Conservation (phyloP, 345 rosid genomes). For the Populus simonii region DNA sequence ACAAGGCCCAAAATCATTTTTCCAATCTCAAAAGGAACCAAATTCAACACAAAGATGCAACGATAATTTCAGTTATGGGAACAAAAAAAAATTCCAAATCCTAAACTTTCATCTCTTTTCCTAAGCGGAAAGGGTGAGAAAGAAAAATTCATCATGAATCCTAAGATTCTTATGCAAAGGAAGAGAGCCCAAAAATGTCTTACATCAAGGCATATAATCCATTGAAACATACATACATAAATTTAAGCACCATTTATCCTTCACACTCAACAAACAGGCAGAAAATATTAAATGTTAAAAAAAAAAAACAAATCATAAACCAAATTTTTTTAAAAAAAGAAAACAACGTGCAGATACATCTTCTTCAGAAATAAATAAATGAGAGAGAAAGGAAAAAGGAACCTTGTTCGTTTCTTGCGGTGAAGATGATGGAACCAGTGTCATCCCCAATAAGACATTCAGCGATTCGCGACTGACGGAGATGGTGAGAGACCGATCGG, state of each 20-base stretch:
- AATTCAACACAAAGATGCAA: neutral
- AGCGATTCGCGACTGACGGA: slow-evolving; percentile 36
- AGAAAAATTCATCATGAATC: neutral
- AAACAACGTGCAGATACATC: too few relatives aligned
- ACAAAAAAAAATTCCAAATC: too few relatives aligned
- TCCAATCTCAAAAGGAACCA: neutral
- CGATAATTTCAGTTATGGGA: neutral
- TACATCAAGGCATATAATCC: neutral
- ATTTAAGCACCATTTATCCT: too few relatives aligned
- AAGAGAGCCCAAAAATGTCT: neutral
- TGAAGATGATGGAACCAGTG: slow-evolving; percentile 39
- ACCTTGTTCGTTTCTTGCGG: slow-evolving; percentile 33
- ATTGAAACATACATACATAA: neutral
- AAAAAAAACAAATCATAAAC: too few relatives aligned
- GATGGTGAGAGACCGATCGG: slow-evolving; percentile 30
- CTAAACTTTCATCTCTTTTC: too few relatives aligned
- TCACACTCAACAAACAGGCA: too few relatives aligned
- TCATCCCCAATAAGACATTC: slow-evolving; percentile 55
- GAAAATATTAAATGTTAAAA: too few relatives aligned
- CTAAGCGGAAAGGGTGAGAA: too few relatives aligned
- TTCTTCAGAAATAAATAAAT: too few relatives aligned
- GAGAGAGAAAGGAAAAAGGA: neutral
- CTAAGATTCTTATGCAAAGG: neutral
- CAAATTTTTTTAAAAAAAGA: too few relatives aligned
- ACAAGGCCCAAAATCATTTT: neutral